Percentiles rank a stretch among this genome's conserved stretches.
These are phyloP conservation scores for Boletus subparvulus DNA, from an alignment of 768 basidiomycete genomes.

Conservation along the genomic window DNA sequence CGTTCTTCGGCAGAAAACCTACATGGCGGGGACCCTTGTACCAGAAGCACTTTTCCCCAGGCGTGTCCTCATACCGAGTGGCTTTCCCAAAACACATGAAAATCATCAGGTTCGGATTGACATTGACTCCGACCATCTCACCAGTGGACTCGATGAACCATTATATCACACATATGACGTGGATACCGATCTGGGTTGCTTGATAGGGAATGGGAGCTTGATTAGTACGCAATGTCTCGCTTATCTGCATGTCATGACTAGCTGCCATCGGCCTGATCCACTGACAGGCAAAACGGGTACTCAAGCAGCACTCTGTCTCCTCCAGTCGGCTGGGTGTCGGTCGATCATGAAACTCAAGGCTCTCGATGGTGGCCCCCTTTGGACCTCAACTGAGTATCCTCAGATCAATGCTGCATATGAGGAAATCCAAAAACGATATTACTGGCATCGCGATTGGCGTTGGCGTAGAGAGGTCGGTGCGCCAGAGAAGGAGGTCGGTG, in stretches of 20 bases:
- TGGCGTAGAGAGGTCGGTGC: too few relatives aligned
- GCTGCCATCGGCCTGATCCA: neutral
- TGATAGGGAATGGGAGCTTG: neutral
- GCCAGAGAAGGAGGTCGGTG: too few relatives aligned
- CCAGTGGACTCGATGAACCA: too few relatives aligned
- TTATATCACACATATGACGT: neutral
- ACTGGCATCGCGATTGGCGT: neutral
- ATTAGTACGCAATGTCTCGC: neutral
- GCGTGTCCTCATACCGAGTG: neutral
- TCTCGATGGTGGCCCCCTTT: neutral
- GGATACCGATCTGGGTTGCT: neutral
- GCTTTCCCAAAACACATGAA: too few relatives aligned
- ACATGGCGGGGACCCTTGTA: neutral
- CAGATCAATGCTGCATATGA: neutral
- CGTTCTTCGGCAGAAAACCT: constrained; percentile 13
- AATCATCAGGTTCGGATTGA: neutral
- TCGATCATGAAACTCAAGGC: constrained; percentile 38
- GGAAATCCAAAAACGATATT: neutral
- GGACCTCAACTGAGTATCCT: neutral
- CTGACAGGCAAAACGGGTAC: neutral
- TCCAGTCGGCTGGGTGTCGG: constrained; percentile 12
- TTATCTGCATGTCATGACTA: neutral
- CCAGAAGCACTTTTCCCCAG: neutral
- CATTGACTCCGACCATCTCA: too few relatives aligned
- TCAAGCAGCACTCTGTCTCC: neutral